Conservation (phyloP, 306 rosid species). For the Calophaca sinica region DNA sequence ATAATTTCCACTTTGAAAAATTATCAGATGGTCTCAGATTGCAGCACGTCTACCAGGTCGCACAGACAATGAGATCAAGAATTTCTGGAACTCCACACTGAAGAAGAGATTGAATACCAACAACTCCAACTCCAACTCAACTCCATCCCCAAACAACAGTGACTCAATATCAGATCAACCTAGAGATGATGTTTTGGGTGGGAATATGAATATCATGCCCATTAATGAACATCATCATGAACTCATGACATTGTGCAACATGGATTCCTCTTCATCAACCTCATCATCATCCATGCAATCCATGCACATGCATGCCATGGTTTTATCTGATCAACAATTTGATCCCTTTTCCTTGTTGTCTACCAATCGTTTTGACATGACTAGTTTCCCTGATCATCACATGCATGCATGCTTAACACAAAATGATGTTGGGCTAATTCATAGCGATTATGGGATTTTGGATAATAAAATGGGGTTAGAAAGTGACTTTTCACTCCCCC, state of each 20-base stretch:
- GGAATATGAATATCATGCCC: conserved; percentile 44
- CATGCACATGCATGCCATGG: conserved; percentile 51
- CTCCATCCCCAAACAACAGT: conserved; percentile 67
- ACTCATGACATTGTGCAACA: conserved; percentile 56
- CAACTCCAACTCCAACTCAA: conserved; percentile 5
- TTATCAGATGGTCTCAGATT: conserved; percentile 92
- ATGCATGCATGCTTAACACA: conserved; percentile 55
- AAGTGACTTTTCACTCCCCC: conserved; percentile 68
- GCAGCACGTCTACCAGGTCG: conserved; percentile 97
- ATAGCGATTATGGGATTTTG: conserved; percentile 58
- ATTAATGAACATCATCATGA: conserved; percentile 52
- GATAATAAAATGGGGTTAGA: conserved; percentile 59
- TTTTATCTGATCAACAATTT: conserved; percentile 40
- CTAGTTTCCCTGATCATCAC: conserved; percentile 48
- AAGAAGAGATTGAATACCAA: conserved; percentile 72
- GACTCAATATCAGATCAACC: conserved; percentile 51
- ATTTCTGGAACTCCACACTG: conserved; percentile 91
- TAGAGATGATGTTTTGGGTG: conserved; percentile 46
- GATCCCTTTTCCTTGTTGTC: conserved; percentile 63
- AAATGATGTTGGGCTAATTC: conserved; percentile 31
- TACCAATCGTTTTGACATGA: conserved; percentile 53
- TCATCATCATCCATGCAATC: conserved; percentile 64
- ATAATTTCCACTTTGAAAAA: background rate
- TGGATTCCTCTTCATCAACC: conserved; percentile 78
- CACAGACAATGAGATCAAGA: conserved; percentile 93